These are phyloP conservation scores for Penicillium occitanis DNA, from an alignment of 2,329 filamentous ascomycete genomes.

Conservation along the genomic window DNA sequence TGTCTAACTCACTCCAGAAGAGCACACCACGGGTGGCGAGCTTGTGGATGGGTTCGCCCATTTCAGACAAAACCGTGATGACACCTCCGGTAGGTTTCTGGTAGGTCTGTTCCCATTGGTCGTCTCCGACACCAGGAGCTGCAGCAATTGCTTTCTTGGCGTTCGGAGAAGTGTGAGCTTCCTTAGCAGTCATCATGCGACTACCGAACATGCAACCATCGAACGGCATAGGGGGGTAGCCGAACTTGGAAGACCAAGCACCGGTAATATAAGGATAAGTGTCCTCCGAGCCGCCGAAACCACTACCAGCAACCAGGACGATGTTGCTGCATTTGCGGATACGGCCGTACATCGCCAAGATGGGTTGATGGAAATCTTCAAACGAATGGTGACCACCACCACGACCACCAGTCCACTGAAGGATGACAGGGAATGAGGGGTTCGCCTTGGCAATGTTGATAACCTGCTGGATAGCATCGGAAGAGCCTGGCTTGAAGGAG, in stretches of 20 bases:
- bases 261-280: slow-evolving; percentile 92
- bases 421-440: slow-evolving; percentile 83
- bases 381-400: slow-evolving; percentile 93
- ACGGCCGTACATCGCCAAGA: slow-evolving; percentile 85
- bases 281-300: slow-evolving; percentile 85
- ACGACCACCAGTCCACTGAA: slow-evolving; percentile 94
- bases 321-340: slow-evolving; percentile 85
- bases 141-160: slow-evolving; percentile 90
- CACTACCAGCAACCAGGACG: slow-evolving; percentile 84
- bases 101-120: slow-evolving; percentile 89
- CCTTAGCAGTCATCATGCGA: slow-evolving; percentile 93
- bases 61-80: slow-evolving; percentile 95
- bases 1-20: slow-evolving; percentile 99
- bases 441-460: slow-evolving; percentile 95
- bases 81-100: slow-evolving; percentile 88
- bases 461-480: slow-evolving; percentile 82
- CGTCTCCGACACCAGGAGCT: slow-evolving; percentile 76
- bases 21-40: slow-evolving; percentile 91
- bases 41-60: slow-evolving; percentile 99
- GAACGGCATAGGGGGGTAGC: slow-evolving; percentile 90
- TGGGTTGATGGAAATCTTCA: slow-evolving; percentile 91
- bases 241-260: slow-evolving; percentile 80
- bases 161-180: slow-evolving; percentile 81
- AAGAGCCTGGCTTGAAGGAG: slow-evolving; percentile 87
- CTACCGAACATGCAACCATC: slow-evolving; percentile 89